Evolutionary conservation across 2,329 filamentous ascomycete species (phyloP), one percentile per base, ranked within the genome.

Genomic region (Ceratocystis colombiana): DNA sequence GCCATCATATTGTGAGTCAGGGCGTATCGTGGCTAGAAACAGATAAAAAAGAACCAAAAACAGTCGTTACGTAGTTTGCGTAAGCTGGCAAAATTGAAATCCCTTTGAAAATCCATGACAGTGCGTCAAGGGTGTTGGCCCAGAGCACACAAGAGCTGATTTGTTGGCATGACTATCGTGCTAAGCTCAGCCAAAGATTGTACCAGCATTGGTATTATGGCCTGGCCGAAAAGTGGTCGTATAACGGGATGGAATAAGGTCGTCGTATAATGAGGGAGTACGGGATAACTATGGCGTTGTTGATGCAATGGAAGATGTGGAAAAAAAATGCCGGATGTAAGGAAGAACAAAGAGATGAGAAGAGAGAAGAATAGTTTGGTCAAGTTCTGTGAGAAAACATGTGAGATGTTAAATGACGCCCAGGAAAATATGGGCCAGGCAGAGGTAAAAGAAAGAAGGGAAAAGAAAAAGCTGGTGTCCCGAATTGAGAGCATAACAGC

Each of bases 381-480:
- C 55, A 25, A 33, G 8, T n/a, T 48, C 44, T n/a, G 44, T 15
- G n/a, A 30, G 41, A 22, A 41, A 62, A 63, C 20, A 63, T 48
- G 25, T 22, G 48, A 53, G 48, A 53, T 8, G 48, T 25, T 53
- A 63, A 28, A 63, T 20, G 61, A 28, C n/a, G 45, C 48, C 59
- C 37, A 66, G 45, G n/a, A 63, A 63, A 65, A 59, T 28, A 65
- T 45, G 63, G 41, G 17, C 25, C 17, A 37, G 53, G 37, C 25
- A 61, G 30, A 64, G 48, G 50, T n/a, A 61, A 48, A 68, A 69
- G 69, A 73, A 66, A 68, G 8, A 67, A 66, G 64, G 50, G 63
- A 46, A 41, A 61, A 64, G 48, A 70, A 70, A 76, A 76, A 73
- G 73, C 73, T 74, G 65, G 68, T 62, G 20, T 53, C 44, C 20